A percentile compares a stretch with the other conserved stretches of the same genome.
Conservation (phyloP, 108 stramenopile species). For the Cyclotella atomus region DNA sequence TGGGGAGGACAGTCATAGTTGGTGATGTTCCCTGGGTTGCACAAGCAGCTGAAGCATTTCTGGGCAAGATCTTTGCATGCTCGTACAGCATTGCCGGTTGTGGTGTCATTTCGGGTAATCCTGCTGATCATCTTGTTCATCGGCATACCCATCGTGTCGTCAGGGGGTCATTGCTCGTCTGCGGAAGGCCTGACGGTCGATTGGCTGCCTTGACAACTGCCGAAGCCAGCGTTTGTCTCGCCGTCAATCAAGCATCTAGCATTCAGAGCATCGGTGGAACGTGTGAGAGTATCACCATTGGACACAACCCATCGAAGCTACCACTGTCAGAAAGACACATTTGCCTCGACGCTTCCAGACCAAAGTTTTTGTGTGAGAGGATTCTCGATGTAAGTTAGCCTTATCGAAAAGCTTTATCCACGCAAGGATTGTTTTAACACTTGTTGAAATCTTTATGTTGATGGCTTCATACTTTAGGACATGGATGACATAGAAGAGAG, state of each 20-base stretch:
- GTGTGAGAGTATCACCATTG: conserved; percentile 81
- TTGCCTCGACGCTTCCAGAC: conserved; percentile 57
- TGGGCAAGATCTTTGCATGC: conserved; percentile 78
- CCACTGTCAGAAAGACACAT: conserved; percentile 52
- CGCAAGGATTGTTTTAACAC: not conserved
- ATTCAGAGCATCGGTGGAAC: conserved; percentile 74
- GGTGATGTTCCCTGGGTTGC: conserved; percentile 84
- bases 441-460: not conserved
- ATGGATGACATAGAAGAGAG: too few species aligned
- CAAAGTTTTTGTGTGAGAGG: conserved; percentile 68
- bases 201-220: conserved; percentile 58
- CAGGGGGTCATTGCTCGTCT: conserved; percentile 72
- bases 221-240: conserved; percentile 54
- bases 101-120: conserved; percentile 74
- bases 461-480: too few species aligned
- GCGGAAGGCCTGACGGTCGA: conserved; percentile 87
- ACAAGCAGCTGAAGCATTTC: conserved; percentile 78
- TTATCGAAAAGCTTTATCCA: not conserved
- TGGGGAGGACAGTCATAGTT: conserved; percentile 81
- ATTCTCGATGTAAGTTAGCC: conserved; percentile 51
- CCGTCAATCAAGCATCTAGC: conserved; percentile 79
- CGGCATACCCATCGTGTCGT: conserved; percentile 79
- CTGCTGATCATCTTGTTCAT: conserved; percentile 84
- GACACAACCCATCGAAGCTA: conserved; percentile 78
- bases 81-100: conserved; percentile 78